Evolutionary conservation across 805 yeast genomes (phyloP), one percentile per base, ranked within the genome.

Genomic region (Hanseniaspora guilliermondii): DNA sequence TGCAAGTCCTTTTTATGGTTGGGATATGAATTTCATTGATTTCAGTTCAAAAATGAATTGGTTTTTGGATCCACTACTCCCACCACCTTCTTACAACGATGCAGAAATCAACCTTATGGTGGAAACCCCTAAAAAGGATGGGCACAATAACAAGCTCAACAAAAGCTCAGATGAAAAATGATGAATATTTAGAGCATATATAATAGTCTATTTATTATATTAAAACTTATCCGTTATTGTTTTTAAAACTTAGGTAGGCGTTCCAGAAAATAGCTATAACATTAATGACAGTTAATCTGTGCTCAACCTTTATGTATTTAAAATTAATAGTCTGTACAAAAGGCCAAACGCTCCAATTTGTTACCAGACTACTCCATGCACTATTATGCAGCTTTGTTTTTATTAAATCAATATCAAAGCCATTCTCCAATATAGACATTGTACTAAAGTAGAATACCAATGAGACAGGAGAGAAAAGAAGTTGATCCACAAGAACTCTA

Each of bases 331-430:
- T 62, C 68, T 93, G 97, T 58, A 93, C 85, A 0, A 78, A 67
- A 0, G 97, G 97, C 98, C 97, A 93, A 12, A 91, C 83, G 50
- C 73, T 63, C 89, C 95, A 87, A 65, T 88, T 89, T 17, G 85
- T 74, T 35, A 72, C 65, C 41, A 89, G 67, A 0, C 96, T 88
- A 19, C 33, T 35, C 17, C 17, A 6, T 4, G 76, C 73, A 81
- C 80, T 69, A 78, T 79, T 79, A 56, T 81, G 78, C 16, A 71
- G 68, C 2, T 67, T 47, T 24, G 83, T 61, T 58, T 77, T 81
- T 5, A 59, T 47, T 52, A 65, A 62, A 16, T 80, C 70, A 22
- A 70, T 71, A 0, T 65, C 64, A 4, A 68, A 38, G 0, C 74
- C 70, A 14, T 76, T 74, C 63, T 87, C 93, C 72, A 89, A 65